Evolutionary conservation across 2,329 filamentous ascomycete genomes (phyloP).

Genomic region (Fusarium devonianum): DNA sequence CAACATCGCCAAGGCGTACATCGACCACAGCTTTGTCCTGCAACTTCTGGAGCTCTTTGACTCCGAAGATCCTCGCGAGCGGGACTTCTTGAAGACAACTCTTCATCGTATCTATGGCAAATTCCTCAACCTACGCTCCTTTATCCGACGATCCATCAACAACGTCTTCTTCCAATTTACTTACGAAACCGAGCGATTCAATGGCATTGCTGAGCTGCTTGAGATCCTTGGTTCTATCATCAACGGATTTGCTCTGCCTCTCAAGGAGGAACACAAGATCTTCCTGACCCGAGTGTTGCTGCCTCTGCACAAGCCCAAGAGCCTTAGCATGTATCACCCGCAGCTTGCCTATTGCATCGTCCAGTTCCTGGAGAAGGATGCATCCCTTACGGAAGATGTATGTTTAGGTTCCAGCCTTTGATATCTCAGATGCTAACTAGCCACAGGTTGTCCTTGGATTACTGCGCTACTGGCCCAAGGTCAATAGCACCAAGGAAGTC

Average conservation of each 20-base stretch:
- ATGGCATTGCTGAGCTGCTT: conserved; percentile 94
- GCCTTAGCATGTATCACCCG: conserved; percentile 99
- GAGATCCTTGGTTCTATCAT: conserved; percentile 99
- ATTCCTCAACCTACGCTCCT: conserved; percentile 96
- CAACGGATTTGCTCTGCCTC: conserved; percentile 93
- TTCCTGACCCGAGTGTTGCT: conserved; percentile 94
- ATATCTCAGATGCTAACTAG: conserved; percentile 18
- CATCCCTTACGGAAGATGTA: conserved; percentile 94
- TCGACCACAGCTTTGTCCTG: conserved; percentile 96
- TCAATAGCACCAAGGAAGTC: conserved; percentile 99
- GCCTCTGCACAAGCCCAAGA: conserved; percentile 97
- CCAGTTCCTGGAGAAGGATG: conserved; percentile 97
- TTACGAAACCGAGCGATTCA: conserved; percentile 98
- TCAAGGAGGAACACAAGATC: conserved; percentile 98
- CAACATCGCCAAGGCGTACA: conserved; percentile 98
- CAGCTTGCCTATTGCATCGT: conserved; percentile 99
- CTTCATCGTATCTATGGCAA: conserved; percentile 98
- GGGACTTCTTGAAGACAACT: conserved; percentile 98
- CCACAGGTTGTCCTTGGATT: conserved; percentile 89
- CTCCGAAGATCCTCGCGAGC: conserved; percentile 94
- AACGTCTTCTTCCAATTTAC: conserved; percentile 99
- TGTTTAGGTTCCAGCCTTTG: neutral
- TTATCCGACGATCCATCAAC: conserved; percentile 98
- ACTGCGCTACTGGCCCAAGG: conserved; percentile 97
- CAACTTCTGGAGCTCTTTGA: conserved; percentile 98